phyloP scores from a whole-genome alignment of 441 rosid species.

The Gossypium trilobum region DNA sequence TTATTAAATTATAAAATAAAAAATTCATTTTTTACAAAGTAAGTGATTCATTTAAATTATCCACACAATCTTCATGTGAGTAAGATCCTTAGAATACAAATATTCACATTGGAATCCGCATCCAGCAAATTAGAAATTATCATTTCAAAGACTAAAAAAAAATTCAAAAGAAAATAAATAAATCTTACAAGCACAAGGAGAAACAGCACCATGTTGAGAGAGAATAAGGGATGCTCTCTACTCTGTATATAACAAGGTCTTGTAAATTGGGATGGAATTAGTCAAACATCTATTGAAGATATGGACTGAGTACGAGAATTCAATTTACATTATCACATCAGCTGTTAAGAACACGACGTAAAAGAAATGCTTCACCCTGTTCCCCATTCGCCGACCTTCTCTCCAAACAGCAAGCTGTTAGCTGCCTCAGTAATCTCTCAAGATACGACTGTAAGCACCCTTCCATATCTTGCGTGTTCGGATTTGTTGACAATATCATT shows the following conservation, averaged over 20 bases:
- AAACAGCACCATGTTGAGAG: too few relatives aligned
- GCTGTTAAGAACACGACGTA: slow-evolving; percentile 39
- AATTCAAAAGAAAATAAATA: neutral
- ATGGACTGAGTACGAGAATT: slow-evolving; percentile 6
- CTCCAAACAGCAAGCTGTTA: slow-evolving; percentile 61
- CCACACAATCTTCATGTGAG: too few relatives aligned
- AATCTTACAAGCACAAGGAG: too few relatives aligned
- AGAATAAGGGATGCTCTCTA: too few relatives aligned
- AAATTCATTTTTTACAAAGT: too few relatives aligned
- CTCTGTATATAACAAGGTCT: too few relatives aligned
- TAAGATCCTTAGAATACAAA: too few relatives aligned
- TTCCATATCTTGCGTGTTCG: slow-evolving; percentile 37
- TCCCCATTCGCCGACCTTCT: slow-evolving; percentile 54
- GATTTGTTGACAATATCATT: slow-evolving; percentile 61
- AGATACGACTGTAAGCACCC: slow-evolving; percentile 48
- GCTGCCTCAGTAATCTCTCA: slow-evolving; percentile 63
- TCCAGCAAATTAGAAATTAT: neutral
- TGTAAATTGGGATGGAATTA: neutral
- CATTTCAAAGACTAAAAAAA: neutral
- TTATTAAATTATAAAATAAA: too few relatives aligned
- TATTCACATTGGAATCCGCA: neutral
- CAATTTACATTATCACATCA: slow-evolving; percentile 17
- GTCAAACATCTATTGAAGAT: neutral
- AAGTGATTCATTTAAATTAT: too few relatives aligned
- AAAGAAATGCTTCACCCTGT: slow-evolving; percentile 66